phyloP scores from a whole-genome alignment of 306 rosid genomes.

The Hippophae tibetana region DNA sequence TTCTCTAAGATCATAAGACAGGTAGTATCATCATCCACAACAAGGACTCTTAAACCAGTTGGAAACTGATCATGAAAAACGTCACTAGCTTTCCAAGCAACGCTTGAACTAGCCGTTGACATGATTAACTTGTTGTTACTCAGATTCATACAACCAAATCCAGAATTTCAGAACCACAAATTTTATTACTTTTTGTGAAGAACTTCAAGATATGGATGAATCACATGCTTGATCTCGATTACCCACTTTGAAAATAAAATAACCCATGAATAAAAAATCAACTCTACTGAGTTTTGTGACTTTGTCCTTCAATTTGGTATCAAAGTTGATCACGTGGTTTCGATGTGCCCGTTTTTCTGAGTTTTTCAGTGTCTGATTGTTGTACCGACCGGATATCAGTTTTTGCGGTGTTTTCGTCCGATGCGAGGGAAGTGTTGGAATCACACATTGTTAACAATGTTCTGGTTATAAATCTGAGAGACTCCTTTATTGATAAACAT shows the following conservation, averaged over 20 bases:
- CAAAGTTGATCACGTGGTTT: no score
- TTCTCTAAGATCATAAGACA: conserved; percentile 91
- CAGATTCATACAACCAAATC: conserved; percentile 44
- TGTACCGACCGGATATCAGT: no score
- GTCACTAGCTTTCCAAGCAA: conserved; percentile 44
- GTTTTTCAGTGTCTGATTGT: no score
- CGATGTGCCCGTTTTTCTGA: no score
- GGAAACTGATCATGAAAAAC: conserved; percentile 77
- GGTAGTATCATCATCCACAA: conserved; percentile 96
- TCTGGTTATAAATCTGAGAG: no score
- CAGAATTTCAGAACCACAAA: conserved; percentile 19
- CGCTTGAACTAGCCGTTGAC: conserved; percentile 50
- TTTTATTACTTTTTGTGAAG: neutral
- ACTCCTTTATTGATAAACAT: no score
- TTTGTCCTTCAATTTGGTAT: conserved; percentile 8
- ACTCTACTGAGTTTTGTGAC: conserved; percentile 9
- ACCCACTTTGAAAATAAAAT: conserved; percentile 21
- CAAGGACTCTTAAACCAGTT: conserved; percentile 78
- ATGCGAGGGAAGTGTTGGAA: no score
- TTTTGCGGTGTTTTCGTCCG: no score
- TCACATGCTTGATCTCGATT: conserved; percentile 27
- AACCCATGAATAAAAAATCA: conserved; percentile 1
- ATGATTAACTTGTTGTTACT: conserved; percentile 59
- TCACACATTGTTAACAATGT: no score
- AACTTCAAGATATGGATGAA: conserved; percentile 3